phyloP scores from a whole-genome alignment of 2,329 filamentous ascomycete genomes.

The Anisogramma anomala region DNA sequence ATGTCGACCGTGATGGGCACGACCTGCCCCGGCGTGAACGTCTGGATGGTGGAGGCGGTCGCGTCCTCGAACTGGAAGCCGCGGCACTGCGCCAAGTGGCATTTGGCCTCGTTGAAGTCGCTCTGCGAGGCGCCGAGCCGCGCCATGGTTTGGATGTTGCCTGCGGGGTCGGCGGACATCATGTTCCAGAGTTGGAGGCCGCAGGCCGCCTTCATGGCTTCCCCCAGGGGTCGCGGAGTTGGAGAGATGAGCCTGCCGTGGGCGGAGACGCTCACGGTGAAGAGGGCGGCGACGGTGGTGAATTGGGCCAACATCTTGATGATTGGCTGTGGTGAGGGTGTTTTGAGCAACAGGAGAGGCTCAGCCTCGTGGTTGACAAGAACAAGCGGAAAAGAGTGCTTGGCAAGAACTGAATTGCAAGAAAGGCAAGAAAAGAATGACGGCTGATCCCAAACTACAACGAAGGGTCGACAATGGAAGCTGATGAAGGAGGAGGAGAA shows the following conservation, averaged over 20 bases:
- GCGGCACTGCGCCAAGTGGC: slow-evolving; percentile 46
- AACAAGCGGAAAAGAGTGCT: slow-evolving; percentile 8
- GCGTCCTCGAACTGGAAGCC: slow-evolving; percentile 47
- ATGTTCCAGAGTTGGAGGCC: slow-evolving; percentile 43
- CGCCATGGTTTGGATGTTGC: slow-evolving; percentile 44
- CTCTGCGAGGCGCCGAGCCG: slow-evolving; percentile 34
- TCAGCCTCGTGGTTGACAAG: slow-evolving; percentile 9
- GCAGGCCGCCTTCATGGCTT: slow-evolving; percentile 39
- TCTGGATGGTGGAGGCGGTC: slow-evolving; percentile 35
- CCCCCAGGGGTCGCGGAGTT: slow-evolving; percentile 35
- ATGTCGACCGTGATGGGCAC: slow-evolving; percentile 34
- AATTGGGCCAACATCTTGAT: slow-evolving; percentile 15
- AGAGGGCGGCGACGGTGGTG: slow-evolving; percentile 20
- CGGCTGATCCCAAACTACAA: slow-evolving; percentile 11
- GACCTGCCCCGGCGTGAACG: slow-evolving; percentile 37
- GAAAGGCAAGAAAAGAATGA: slow-evolving; percentile 15
- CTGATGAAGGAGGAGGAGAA: slow-evolving; percentile 11
- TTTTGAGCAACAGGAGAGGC: slow-evolving; percentile 11
- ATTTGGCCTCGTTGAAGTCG: slow-evolving; percentile 35
- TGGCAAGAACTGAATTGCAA: slow-evolving; percentile 14
- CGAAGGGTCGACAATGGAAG: slow-evolving; percentile 7
- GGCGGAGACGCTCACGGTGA: slow-evolving; percentile 33
- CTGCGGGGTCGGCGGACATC: slow-evolving; percentile 40
- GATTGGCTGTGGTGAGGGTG: neutral
- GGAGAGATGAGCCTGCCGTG: slow-evolving; percentile 43